These are phyloP conservation scores for Boletus speciosus DNA, from an alignment of 768 basidiomycete species.

Conservation along the genomic window DNA sequence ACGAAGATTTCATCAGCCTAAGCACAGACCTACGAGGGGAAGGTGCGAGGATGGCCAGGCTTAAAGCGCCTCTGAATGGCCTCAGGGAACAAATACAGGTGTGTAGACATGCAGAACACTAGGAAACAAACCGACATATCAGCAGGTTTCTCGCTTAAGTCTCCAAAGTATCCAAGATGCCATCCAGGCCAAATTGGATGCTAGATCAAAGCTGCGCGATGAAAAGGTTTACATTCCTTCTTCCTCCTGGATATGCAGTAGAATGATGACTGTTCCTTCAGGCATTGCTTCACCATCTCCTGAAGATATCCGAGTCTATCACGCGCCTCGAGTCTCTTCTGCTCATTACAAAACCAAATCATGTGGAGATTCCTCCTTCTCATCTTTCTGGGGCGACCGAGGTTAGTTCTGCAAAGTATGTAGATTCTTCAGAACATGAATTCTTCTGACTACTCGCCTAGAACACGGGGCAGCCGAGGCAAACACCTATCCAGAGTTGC, in stretches of 20 bases:
- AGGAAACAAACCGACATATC: not conserved
- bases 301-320: constrained; percentile 91
- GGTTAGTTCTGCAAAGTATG: constrained; percentile 37
- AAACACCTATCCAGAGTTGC: constrained; percentile 85
- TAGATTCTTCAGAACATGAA: not conserved
- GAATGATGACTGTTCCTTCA: constrained; percentile 28
- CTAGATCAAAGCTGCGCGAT: constrained; percentile 73
- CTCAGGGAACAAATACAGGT: constrained; percentile 70
- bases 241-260: not conserved
- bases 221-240: constrained; percentile 55
- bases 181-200: constrained; percentile 74
- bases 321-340: constrained; percentile 85
- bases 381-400: constrained; percentile 27
- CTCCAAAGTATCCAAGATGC: constrained; percentile 66
- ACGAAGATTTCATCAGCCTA: constrained; percentile 94
- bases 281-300: constrained; percentile 81
- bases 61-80: constrained; percentile 64
- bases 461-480: constrained; percentile 59
- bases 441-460: constrained; percentile 26
- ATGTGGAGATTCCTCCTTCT: constrained; percentile 29
- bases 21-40: constrained; percentile 91
- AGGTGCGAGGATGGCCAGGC: constrained; percentile 60
- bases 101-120: constrained; percentile 14
- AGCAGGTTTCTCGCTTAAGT: constrained; percentile 54
- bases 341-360: constrained; percentile 51